phyloP scores from a whole-genome alignment of 1,284 basidiomycete species.

The Cerioporus squamosus region DNA sequence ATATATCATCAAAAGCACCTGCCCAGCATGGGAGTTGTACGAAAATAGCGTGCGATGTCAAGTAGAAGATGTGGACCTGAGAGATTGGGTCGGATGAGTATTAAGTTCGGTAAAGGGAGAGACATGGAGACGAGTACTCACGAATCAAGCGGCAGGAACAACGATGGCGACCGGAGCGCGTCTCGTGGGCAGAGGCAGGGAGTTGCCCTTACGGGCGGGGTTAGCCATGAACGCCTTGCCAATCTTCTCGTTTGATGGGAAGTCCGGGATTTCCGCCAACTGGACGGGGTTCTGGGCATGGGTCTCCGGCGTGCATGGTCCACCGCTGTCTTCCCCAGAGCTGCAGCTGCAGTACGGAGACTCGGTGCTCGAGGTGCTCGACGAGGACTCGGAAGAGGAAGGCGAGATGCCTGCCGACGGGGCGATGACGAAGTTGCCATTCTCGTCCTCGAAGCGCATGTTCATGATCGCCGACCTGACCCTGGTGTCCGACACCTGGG shows the following conservation, averaged over 20 bases:
- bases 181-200: background rate
- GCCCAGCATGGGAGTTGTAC: no score
- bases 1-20: no score
- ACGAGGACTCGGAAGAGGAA: background rate
- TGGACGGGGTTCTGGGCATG: slow-evolving; percentile 16
- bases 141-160: background rate
- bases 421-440: slow-evolving; percentile 13
- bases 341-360: slow-evolving; percentile 7
- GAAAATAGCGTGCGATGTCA: no score
- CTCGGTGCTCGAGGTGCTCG: background rate
- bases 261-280: slow-evolving; percentile 20
- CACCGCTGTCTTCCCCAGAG: slow-evolving; percentile 18
- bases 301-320: slow-evolving; percentile 23
- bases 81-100: background rate
- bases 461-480: background rate
- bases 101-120: no score
- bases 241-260: slow-evolving; percentile 17
- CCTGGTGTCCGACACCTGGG: no score
- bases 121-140: background rate
- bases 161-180: background rate
- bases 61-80: no score
- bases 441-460: background rate
- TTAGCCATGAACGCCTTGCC: slow-evolving; percentile 1
- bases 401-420: slow-evolving; percentile 6
- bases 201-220: background rate